Evolutionary conservation across 2,329 filamentous ascomycete genomes (phyloP), one percentile per base, ranked within the genome.

Genomic region (Claviceps humidiphila): DNA sequence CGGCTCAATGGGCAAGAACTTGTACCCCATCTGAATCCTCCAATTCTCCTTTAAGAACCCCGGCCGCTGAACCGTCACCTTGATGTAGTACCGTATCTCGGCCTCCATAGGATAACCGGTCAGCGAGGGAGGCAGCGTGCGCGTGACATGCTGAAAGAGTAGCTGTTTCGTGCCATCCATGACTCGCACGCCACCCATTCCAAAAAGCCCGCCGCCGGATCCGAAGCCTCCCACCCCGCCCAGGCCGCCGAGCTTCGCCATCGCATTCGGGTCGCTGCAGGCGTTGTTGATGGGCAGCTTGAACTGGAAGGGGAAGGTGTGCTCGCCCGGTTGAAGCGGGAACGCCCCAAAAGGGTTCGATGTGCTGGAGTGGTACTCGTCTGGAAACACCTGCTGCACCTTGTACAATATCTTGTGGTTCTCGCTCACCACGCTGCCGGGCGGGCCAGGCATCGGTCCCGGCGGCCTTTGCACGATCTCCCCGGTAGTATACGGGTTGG

Each of bases 31-130:
- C 56, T 78, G 72, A 57, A 75, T 74, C 20, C 90, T 76, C 66
- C 89, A 86, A 61, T 96, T 96, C 69, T 95, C 89, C 64, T 91
- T 91, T 68, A 94, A 88, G 54, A 96, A 76, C 14, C 86, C 84
- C 0, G 89, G 89, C n/a, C 89, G 77, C 61, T 89, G 87, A 5
- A 97, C 82, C 0, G 93, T 97, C n/a, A 86, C 89, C 66, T 98
- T 98, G 64, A 97, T 77, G 64, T 87, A 98, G 69, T 98, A 98
- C 59, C 84, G 80, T 55, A 97, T 90, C 68, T 95, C 89, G 22
- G 90, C 91, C 66, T 90, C 82, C 37, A 84, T 85, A 0, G 88
- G 87, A 58, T 93, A 90, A 3, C 88, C 89, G n/a, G 79, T 87
- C 51, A 97, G 72, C 4, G 89, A 94, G 0, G 93, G 93, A 5